Percentiles rank a stretch among this genome's conserved stretches.
Conservation (phyloP, 1,284 basidiomycete genomes). For the Marasmius tenuissimus region DNA sequence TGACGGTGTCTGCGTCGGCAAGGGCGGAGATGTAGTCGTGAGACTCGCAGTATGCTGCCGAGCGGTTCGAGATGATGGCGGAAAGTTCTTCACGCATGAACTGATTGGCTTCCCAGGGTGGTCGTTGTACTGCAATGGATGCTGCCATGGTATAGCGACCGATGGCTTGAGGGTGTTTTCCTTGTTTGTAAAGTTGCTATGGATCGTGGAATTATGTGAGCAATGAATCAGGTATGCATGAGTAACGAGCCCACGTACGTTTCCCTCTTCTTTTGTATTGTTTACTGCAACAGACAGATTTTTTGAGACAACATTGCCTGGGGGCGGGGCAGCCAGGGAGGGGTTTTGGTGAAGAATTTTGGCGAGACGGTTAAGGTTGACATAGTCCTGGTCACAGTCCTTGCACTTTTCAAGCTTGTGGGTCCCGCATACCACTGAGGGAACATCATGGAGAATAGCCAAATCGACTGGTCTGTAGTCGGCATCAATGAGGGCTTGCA, state of each 20-base stretch:
- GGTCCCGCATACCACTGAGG: slow-evolving; percentile 53
- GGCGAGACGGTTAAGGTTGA: slow-evolving; percentile 70
- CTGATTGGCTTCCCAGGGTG: slow-evolving; percentile 86
- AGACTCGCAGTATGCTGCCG: slow-evolving; percentile 79
- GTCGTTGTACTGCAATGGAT: slow-evolving; percentile 79
- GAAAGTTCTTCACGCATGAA: slow-evolving; percentile 89
- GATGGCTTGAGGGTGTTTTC: slow-evolving; percentile 77
- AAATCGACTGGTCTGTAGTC: slow-evolving; percentile 65
- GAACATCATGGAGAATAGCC: slow-evolving; percentile 48
- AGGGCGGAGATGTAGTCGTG: slow-evolving; percentile 82
- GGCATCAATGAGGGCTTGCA: slow-evolving; percentile 75
- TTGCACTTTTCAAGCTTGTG: slow-evolving; percentile 74
- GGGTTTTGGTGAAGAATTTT: slow-evolving; percentile 71
- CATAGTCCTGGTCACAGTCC: slow-evolving; percentile 71
- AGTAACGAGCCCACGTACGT: slow-evolving; percentile 49
- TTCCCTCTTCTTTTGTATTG: slow-evolving; percentile 87
- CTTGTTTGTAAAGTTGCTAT: slow-evolving; percentile 75
- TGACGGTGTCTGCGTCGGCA: slow-evolving; percentile 90
- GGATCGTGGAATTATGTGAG: no score
- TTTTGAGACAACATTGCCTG: slow-evolving; percentile 74
- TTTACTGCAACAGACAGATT: slow-evolving; percentile 74
- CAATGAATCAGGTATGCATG: slow-evolving; percentile 2
- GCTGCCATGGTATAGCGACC: slow-evolving; percentile 85
- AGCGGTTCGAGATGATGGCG: slow-evolving; percentile 88
- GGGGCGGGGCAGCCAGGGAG: slow-evolving; percentile 77